Evolutionary conservation across 2,329 filamentous ascomycete species (phyloP).

Genomic region (Annulohypoxylon truncatum): DNA sequence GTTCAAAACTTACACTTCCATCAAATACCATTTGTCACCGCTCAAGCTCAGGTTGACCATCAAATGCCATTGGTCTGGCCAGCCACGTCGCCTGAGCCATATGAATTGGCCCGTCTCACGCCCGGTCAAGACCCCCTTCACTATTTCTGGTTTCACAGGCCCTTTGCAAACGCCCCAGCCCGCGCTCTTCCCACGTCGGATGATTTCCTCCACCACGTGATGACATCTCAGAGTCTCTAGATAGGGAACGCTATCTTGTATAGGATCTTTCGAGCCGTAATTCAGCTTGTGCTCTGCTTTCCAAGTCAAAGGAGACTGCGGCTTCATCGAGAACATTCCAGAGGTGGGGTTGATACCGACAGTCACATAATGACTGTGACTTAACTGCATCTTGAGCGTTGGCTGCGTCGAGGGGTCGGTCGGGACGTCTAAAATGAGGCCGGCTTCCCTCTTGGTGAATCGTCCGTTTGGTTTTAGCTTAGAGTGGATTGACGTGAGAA

Average conservation of each 20-base stretch:
- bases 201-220: conserved; percentile 71
- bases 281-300: conserved; percentile 75
- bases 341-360: conserved; percentile 81
- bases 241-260: conserved; percentile 66
- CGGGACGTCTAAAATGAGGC: conserved; percentile 68
- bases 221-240: conserved; percentile 72
- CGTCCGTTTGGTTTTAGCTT: conserved; percentile 70
- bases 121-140: conserved; percentile 71
- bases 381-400: conserved; percentile 75
- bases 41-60: conserved; percentile 75
- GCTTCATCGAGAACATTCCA: conserved; percentile 78
- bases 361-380: conserved; percentile 67
- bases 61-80: conserved; percentile 78
- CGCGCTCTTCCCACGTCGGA: conserved; percentile 67
- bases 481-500: conserved; percentile 74
- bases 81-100: conserved; percentile 78
- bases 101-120: conserved; percentile 71
- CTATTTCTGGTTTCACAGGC: conserved; percentile 63
- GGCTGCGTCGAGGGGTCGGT: conserved; percentile 73
- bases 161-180: conserved; percentile 70
- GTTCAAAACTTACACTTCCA: conserved; percentile 66
- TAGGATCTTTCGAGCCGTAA: conserved; percentile 62
- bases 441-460: conserved; percentile 69
- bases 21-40: conserved; percentile 83
- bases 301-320: conserved; percentile 67